Evolutionary conservation across 106 monocot genomes (phyloP).

Genomic region (Dioscorea zingiberensis): DNA sequence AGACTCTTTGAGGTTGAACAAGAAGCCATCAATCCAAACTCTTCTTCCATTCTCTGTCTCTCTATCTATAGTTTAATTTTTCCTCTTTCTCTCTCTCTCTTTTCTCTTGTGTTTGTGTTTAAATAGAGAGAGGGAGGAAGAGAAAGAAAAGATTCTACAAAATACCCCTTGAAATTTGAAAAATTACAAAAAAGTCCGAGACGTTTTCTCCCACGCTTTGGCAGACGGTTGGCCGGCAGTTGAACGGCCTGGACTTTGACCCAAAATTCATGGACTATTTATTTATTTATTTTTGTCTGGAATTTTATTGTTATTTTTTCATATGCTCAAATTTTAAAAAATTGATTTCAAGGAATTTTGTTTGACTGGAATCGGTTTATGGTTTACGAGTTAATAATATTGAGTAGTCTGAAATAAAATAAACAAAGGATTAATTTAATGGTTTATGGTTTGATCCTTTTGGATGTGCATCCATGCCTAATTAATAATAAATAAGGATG

Average conservation of each 20-base stretch:
- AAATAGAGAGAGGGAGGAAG: not conserved
- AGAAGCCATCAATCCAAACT: conserved; percentile 8
- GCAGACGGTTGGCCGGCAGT: not conserved
- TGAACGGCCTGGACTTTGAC: not conserved
- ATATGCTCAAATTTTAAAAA: too few species aligned
- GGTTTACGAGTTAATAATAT: too few species aligned
- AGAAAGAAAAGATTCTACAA: not conserved
- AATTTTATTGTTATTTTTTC: too few species aligned
- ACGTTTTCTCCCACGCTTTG: not conserved
- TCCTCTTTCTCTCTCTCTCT: conserved; percentile 6
- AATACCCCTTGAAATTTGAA: not conserved
- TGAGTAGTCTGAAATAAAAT: too few species aligned
- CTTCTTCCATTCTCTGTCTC: conserved; percentile 18
- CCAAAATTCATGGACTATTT: not conserved
- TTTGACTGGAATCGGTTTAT: too few species aligned
- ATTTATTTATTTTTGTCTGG: too few species aligned
- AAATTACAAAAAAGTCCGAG: not conserved
- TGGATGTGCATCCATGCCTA: too few species aligned
- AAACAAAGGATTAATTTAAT: too few species aligned
- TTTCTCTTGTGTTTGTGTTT: not conserved
- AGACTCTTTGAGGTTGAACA: conserved; percentile 10
- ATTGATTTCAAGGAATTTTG: too few species aligned
- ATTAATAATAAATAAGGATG: too few species aligned
- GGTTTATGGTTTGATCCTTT: too few species aligned
- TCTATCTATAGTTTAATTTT: not conserved